Evolutionary conservation across 306 rosid genomes (phyloP), one percentile per base, ranked within the genome.

Genomic region (Abrus precatorius): DNA sequence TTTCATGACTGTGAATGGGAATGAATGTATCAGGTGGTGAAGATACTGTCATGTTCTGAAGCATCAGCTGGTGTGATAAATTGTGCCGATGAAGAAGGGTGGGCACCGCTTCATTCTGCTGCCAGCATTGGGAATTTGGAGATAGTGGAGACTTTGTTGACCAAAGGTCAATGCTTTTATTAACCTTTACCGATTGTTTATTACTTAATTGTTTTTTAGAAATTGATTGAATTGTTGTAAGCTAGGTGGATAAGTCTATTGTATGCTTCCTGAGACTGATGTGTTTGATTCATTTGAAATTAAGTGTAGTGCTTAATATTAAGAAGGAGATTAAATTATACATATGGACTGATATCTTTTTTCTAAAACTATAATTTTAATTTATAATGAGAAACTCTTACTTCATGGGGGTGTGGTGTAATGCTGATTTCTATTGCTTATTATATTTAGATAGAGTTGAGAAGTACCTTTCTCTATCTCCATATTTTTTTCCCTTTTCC

Each of bases 41-140:
- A 89, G 87, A 49, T 84, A 54, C 81, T 95, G 1, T 52, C 83
- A 34, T 86, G 89, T 74, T 77, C 79, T 78, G 97, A 90, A 61
- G 92, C 79, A 60, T 84, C 88, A 2, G 79, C 62, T 33, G 70
- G 67, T 11, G 85, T 89, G 82, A 79, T 95, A 10, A 93, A 93
- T 69, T 79, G 88, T 72, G 81, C 59, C 1, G 99, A 95, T 90
- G 99, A 95, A 70, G 99, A 91, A 85, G 98, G 99, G 12, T 95
- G 98, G 99, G 89, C 89, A 0, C 97, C 99, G 8, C 86, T 95
- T 84, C 99, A 95, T 83, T 91, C 99, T n/a, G 98, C 92, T 0
- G 89, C 93, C 30, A 93, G 99, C 89, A 89, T 88, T 79, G 97
- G 99, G 78, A 86, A 66, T 66, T 74, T 82, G 54, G 92, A 87